These are phyloP conservation scores for Candida boleticola DNA, from an alignment of 805 yeast genomes.

Conservation along the genomic window DNA sequence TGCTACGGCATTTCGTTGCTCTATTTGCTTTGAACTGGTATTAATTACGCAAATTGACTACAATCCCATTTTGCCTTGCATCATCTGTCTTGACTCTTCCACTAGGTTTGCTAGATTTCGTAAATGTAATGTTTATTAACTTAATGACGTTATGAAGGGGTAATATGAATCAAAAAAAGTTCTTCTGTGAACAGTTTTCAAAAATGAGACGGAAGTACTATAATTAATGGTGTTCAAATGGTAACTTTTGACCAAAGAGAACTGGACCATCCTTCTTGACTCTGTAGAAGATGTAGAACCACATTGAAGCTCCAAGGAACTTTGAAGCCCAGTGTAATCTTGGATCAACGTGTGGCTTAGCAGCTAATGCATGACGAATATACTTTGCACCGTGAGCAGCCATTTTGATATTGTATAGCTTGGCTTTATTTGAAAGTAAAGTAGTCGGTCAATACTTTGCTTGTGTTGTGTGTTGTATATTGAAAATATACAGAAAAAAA, in stretches of 20 bases:
- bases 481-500: no score
- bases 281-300: conserved; percentile 86
- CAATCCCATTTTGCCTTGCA: no score
- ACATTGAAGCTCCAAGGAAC: conserved; percentile 78
- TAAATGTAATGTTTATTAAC: not conserved
- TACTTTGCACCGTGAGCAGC: conserved; percentile 43
- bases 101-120: no score
- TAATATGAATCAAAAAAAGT: not conserved
- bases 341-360: conserved; percentile 63
- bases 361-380: conserved; percentile 57
- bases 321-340: conserved; percentile 60
- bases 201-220: not conserved
- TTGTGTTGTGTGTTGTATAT: not conserved
- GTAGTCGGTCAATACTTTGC: not conserved
- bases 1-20: no score
- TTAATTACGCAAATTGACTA: no score
- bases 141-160: not conserved
- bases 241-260: conserved; percentile 47
- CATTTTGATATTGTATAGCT: conserved; percentile 27
- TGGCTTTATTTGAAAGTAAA: not conserved
- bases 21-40: no score
- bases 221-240: conserved; percentile 34
- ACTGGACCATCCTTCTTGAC: conserved; percentile 69
- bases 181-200: not conserved
- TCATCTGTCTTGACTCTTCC: no score